These are phyloP conservation scores for Neonectria neomacrospora DNA, from an alignment of 2,329 filamentous ascomycete genomes.

Conservation along the genomic window DNA sequence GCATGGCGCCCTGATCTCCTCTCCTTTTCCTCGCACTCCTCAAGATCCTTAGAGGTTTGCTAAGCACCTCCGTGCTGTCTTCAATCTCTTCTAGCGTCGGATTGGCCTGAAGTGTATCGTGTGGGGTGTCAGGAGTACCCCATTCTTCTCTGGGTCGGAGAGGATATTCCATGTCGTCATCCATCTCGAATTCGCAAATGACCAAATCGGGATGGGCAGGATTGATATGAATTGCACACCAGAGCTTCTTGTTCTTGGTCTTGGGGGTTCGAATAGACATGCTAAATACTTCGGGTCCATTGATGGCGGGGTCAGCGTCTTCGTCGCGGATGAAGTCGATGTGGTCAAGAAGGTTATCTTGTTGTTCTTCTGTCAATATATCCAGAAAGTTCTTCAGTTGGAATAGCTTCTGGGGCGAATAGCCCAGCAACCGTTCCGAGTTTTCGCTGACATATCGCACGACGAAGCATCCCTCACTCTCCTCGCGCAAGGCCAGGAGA, in stretches of 20 bases:
- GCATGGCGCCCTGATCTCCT: conserved; percentile 85
- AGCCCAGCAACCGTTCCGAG: conserved; percentile 78
- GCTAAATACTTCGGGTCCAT: conserved; percentile 89
- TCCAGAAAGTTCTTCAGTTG: conserved; percentile 80
- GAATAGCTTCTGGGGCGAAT: conserved; percentile 81
- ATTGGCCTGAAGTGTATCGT: conserved; percentile 78
- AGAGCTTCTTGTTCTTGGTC: conserved; percentile 73
- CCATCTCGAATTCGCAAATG: conserved; percentile 89
- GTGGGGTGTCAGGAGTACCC: conserved; percentile 70
- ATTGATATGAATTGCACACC: conserved; percentile 87
- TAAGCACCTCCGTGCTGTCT: conserved; percentile 79
- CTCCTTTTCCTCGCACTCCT: conserved; percentile 79
- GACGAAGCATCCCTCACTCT: conserved; percentile 72
- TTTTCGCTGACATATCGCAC: conserved; percentile 87
- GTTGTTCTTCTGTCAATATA: conserved; percentile 84
- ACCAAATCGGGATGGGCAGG: conserved; percentile 74
- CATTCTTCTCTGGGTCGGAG: conserved; percentile 70
- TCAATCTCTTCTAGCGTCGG: conserved; percentile 79
- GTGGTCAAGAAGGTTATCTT: conserved; percentile 85
- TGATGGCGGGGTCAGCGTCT: conserved; percentile 76
- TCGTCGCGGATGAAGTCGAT: conserved; percentile 90
- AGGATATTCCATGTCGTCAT: conserved; percentile 78
- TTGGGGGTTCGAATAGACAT: conserved; percentile 73
- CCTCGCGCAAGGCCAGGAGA: conserved; percentile 78
- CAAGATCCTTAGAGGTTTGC: conserved; percentile 80